A percentile compares a stretch with the other conserved stretches of the same genome.
phyloP scores from a whole-genome alignment of 2,329 filamentous ascomycete genomes.

The Leptographium radiaticola region DNA sequence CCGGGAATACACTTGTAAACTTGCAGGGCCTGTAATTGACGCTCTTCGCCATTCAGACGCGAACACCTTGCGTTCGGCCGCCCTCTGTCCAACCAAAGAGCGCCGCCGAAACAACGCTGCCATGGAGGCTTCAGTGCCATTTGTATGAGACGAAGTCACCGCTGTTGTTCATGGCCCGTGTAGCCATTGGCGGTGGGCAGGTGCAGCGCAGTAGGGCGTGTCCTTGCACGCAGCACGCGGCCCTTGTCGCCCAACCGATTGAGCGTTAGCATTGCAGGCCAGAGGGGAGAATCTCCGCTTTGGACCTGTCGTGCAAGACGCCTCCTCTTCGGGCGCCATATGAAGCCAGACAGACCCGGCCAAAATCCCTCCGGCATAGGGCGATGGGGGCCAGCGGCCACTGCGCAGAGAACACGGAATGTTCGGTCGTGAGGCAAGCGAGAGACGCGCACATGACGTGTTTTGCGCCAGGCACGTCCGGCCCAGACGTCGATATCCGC shows the following conservation, averaged over 20 bases:
- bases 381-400: not conserved
- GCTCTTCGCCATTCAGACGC: constrained; percentile 7
- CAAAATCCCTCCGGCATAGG: not conserved
- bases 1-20: not conserved
- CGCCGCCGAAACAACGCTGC: not conserved
- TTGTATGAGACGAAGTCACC: not conserved
- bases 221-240: not conserved
- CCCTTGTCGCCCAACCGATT: constrained; percentile 1
- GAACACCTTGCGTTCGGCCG: constrained; percentile 5
- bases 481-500: not conserved
- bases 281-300: not conserved
- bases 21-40: constrained; percentile 9
- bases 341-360: not conserved
- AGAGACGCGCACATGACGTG: not conserved
- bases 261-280: not conserved
- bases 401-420: not conserved
- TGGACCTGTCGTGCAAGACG: not conserved
- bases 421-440: not conserved
- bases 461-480: not conserved
- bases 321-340: not conserved
- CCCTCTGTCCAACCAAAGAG: not conserved
- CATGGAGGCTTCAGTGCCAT: not conserved
- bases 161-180: not conserved
- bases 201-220: not conserved
- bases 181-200: not conserved